Evolutionary conservation across 306 rosid genomes (phyloP).

Genomic region (Quercus aquifolioides): DNA sequence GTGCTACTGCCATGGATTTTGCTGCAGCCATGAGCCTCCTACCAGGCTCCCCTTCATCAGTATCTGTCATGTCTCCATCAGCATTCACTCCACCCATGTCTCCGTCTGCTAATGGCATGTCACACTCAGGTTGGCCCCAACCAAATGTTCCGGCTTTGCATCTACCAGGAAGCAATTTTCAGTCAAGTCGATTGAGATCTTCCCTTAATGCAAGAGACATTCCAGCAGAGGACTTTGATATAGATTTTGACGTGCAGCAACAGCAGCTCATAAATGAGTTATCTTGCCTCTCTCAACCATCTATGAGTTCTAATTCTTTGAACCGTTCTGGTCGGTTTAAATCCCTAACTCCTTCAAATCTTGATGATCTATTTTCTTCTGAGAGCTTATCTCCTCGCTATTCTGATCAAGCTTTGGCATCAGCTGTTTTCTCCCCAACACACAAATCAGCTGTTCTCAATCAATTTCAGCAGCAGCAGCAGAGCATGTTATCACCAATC

Average conservation of each 20-base stretch:
- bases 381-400: constrained; percentile 84
- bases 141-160: constrained; percentile 89
- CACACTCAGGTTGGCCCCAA: constrained; percentile 85
- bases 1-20: constrained; percentile 75
- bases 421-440: constrained; percentile 79
- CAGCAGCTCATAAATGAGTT: constrained; percentile 75
- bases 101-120: constrained; percentile 80
- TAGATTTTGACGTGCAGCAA: constrained; percentile 76
- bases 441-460: constrained; percentile 80
- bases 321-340: constrained; percentile 79
- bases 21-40: constrained; percentile 85
- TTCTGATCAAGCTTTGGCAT: constrained; percentile 63
- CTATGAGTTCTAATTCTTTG: constrained; percentile 55
- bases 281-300: constrained; percentile 62
- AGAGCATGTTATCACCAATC: constrained; percentile 74
- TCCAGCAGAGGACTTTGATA: constrained; percentile 57
- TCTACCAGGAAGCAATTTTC: constrained; percentile 84
- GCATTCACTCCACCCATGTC: constrained; percentile 92
- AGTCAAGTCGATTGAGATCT: constrained; percentile 89
- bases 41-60: constrained; percentile 87
- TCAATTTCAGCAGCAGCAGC: constrained; percentile 96
- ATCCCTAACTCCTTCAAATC: constrained; percentile 72
- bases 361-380: constrained; percentile 84
- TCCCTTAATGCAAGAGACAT: constrained; percentile 85
- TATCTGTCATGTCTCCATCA: constrained; percentile 82